Conservation (phyloP, 371 early-diverging fungal species). For the Mucor circinelloides region DNA sequence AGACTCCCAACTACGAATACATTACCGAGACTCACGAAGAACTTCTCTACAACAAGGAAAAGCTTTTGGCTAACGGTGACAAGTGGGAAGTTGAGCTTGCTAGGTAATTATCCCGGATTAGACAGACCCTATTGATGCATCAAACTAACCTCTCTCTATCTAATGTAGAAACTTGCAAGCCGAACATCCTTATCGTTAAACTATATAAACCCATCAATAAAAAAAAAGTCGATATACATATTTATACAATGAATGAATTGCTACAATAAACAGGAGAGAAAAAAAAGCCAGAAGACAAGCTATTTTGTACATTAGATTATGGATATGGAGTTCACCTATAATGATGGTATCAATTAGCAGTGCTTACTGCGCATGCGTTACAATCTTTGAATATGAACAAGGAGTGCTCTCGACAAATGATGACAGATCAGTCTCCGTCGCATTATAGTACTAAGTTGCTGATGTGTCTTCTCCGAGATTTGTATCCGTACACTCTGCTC, state of each 20-base stretch:
- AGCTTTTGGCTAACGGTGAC: conserved; percentile 96
- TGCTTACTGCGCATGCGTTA: no score
- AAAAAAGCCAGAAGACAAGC: background rate
- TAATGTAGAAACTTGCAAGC: conserved; percentile 55
- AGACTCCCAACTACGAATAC: conserved; percentile 96
- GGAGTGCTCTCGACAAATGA: no score
- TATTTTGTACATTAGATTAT: background rate
- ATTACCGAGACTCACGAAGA: conserved; percentile 97
- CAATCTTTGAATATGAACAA: no score
- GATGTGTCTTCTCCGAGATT: no score
- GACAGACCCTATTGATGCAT: background rate
- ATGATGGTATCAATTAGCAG: no score
- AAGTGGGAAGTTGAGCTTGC: conserved; percentile 96
- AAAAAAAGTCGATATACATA: conserved; percentile 9
- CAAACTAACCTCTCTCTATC: background rate
- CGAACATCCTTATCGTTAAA: conserved; percentile 69
- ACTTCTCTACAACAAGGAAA: conserved; percentile 97
- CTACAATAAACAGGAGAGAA: background rate
- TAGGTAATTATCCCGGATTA: conserved; percentile 38
- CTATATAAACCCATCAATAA: conserved; percentile 8
- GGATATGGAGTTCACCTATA: background rate
- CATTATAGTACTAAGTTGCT: no score
- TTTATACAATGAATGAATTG: background rate
- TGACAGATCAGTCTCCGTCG: no score
- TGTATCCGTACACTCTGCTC: no score